Conservation (phyloP, 176 grass and related monocot species). For the Pharus latifolius region DNA sequence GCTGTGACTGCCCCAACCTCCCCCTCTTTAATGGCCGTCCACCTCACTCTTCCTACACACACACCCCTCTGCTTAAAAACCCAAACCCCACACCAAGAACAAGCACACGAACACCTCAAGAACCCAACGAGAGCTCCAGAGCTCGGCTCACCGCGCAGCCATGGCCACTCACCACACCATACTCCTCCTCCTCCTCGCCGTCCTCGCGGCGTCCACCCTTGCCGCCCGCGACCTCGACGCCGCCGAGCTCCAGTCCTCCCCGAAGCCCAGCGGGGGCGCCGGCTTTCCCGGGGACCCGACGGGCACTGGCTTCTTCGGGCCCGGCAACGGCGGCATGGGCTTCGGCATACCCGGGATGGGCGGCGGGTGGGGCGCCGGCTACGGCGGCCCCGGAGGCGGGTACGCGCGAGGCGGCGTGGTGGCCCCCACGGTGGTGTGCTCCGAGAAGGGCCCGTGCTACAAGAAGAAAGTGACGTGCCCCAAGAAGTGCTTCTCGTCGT, state of each 20-base stretch:
- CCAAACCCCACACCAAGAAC: not conserved
- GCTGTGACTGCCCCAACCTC: slow-evolving; percentile 10
- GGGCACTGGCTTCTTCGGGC: slow-evolving; percentile 42
- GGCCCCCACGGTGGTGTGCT: slow-evolving; percentile 55
- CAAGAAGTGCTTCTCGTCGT: slow-evolving; percentile 85
- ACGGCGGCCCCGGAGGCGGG: slow-evolving; percentile 46
- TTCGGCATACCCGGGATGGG: slow-evolving; percentile 40
- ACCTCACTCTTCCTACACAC: too few relatives aligned
- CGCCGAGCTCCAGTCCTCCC: not conserved
- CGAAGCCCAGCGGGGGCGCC: not conserved
- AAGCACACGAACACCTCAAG: not conserved
- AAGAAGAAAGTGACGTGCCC: slow-evolving; percentile 66
- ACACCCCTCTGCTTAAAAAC: not conserved
- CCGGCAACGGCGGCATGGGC: slow-evolving; percentile 25
- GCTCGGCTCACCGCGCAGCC: not conserved
- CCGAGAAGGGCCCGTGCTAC: slow-evolving; percentile 73
- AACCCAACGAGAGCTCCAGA: too few relatives aligned
- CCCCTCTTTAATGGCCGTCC: slow-evolving; percentile 24
- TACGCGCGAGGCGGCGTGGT: slow-evolving; percentile 54
- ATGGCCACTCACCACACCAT: not conserved
- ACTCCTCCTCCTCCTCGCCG: slow-evolving; percentile 11
- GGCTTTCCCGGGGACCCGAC: slow-evolving; percentile 26
- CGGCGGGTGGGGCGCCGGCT: slow-evolving; percentile 80
- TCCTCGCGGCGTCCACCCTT: not conserved
- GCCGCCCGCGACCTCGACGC: not conserved